Evolutionary conservation across 371 early-diverging fungal species (phyloP).

Genomic region (Mortierella sp.): DNA sequence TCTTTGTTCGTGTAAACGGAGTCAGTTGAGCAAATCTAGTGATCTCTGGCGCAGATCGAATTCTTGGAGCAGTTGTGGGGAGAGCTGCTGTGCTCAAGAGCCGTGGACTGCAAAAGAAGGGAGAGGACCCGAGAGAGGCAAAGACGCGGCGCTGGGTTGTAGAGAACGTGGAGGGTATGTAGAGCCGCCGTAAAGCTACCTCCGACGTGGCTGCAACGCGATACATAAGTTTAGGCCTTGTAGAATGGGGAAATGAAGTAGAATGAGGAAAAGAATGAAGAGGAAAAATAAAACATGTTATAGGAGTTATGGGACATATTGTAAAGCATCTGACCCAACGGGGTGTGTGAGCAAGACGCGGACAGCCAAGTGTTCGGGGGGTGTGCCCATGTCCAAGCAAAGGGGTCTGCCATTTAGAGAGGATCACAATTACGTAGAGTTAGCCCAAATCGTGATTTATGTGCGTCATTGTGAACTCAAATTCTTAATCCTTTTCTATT

Average conservation of each 20-base stretch:
- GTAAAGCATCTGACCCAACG: no score
- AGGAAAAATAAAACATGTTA: neutral
- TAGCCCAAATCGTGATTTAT: no score
- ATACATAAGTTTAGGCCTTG: constrained; percentile 23
- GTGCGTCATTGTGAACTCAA: no score
- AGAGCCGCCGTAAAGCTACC: constrained; percentile 26
- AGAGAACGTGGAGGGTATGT: neutral
- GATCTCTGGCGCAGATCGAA: constrained; percentile 8
- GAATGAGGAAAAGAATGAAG: neutral
- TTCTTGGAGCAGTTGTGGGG: neutral
- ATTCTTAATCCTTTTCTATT: neutral
- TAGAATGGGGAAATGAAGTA: neutral
- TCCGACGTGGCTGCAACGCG: constrained; percentile 52
- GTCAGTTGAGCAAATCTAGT: constrained; percentile 6
- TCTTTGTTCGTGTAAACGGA: constrained; percentile 13
- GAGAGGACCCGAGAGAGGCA: neutral
- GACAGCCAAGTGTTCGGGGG: no score
- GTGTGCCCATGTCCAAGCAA: no score
- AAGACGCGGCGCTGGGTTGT: constrained; percentile 8
- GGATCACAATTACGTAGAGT: no score
- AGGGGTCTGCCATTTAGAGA: no score
- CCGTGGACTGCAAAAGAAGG: neutral
- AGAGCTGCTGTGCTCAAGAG: neutral
- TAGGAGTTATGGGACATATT: neutral
- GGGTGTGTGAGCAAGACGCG: no score